Base-by-base conservation (phyloP, 2,329 filamentous ascomycete genomes). In the Aureobasidium sp. region DNA sequence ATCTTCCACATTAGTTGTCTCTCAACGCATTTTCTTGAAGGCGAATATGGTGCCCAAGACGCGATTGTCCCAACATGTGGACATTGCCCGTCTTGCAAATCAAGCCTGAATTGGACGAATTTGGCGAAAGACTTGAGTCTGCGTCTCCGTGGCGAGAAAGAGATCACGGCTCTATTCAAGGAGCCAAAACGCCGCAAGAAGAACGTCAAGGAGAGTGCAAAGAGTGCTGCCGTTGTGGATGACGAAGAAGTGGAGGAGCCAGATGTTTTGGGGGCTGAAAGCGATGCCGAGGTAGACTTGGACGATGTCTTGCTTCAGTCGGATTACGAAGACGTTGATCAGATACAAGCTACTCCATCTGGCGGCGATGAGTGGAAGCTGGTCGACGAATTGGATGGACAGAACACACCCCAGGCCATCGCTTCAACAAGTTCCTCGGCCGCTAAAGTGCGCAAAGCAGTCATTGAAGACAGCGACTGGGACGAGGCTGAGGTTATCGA, bases 81-180 rank as follows among this genome's bases (percentile, higher is more conserved):
- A 2, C 73, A 69, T 2, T 97, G 93, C 75, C 90, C 90, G 0
- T 76, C 76, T 22, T 97, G 93, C 70, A 75, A 79, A 1, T 78
- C 78, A 0, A 73, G 78, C 5, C 75, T 91, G 1, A 72, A 79
- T 56, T 97, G 93, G 93, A 79, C 80, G 0, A 83, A 88, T 52
- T 84, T 97, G 76, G 88, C 95, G 77, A 92, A 86, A 70, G 92
- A 96, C 71, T 75, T 96, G 67, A 94, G 83, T 56, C 75, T 96
- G 53, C 82, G 93, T 36, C 78, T 84, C 39, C 82, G 90, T 27
- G 91, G 88, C 0, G 74, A 81, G 61, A 87, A 88, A 62, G 87
- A 91, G 66, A 77, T 92, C 0, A 82, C 86, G 44, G 85, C 85
- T 66, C 69, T 96, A 29, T 79, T 91, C 67, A 89, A 84, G 71